Evolutionary conservation across 306 rosid genomes (phyloP).

Genomic region (Cucurbita argyrosperma): DNA sequence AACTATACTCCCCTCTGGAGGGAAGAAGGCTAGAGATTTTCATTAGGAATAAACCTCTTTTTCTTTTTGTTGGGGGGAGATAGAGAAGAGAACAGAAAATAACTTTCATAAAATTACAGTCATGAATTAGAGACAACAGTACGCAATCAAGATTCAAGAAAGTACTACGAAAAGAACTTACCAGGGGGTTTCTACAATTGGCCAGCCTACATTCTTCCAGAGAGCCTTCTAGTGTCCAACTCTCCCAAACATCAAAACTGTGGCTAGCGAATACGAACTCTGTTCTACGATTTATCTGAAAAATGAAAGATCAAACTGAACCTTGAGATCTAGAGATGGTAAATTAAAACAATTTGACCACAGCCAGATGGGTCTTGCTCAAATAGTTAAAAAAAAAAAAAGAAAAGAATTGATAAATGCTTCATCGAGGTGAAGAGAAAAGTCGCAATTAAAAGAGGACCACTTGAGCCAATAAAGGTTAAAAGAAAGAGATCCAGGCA

Average conservation of each 20-base stretch:
- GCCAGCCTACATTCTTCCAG: conserved; percentile 78
- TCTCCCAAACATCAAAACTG: conserved; percentile 98
- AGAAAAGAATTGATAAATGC: background rate
- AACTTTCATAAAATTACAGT: background rate
- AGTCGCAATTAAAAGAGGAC: background rate
- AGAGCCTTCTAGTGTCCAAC: conserved; percentile 79
- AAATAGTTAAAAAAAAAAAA: background rate
- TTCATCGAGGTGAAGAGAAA: background rate
- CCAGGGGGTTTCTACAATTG: conserved; percentile 75
- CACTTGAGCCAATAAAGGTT: background rate
- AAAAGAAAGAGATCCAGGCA: background rate
- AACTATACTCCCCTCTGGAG: background rate
- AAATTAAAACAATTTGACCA: background rate
- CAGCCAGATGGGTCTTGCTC: background rate
- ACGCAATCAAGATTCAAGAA: background rate
- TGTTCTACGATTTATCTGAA: conserved; percentile 86
- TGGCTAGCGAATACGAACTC: conserved; percentile 96
- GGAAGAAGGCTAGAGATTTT: background rate
- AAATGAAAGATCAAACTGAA: background rate
- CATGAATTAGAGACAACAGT: conserved; percentile 7
- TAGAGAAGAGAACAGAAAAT: background rate
- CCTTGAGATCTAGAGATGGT: background rate
- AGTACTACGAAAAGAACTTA: conserved; percentile 22
- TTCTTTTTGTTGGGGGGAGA: background rate
- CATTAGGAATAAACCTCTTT: background rate